Evolutionary conservation across 257 asterid genomes (phyloP).

Genomic region (Ehretia macrophylla): DNA sequence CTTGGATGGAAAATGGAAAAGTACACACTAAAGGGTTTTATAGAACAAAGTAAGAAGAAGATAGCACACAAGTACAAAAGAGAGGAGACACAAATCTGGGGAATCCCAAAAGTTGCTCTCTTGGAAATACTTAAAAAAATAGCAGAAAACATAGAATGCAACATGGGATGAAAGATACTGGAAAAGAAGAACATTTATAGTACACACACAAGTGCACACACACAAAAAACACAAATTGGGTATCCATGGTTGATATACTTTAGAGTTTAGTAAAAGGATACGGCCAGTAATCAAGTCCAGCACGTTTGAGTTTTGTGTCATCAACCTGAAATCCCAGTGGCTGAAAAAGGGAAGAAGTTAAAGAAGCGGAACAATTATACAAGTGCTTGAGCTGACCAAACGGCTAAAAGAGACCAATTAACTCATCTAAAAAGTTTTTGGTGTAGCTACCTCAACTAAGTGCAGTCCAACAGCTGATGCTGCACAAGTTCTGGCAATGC

Average conservation of each 20-base stretch:
- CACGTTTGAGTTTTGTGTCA: conserved; percentile 79
- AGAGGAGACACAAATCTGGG: no score
- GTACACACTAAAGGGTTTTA: no score
- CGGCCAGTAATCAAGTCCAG: conserved; percentile 99
- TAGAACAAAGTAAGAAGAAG: no score
- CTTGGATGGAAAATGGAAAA: no score
- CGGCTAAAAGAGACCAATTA: not conserved
- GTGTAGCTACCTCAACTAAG: conserved; percentile 61
- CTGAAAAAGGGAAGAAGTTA: conserved; percentile 37
- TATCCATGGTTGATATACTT: not conserved
- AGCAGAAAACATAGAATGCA: no score
- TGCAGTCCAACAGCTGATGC: conserved; percentile 93
- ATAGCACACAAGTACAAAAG: no score
- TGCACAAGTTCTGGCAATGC: conserved; percentile 94
- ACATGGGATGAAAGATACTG: not conserved
- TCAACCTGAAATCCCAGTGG: conserved; percentile 93
- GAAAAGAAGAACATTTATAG: not conserved
- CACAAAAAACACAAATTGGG: not conserved
- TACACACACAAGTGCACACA: not conserved
- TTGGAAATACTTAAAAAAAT: no score
- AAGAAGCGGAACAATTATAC: conserved; percentile 6
- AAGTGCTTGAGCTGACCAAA: conserved; percentile 8
- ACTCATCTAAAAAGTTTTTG: not conserved
- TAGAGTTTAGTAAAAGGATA: conserved; percentile 73
- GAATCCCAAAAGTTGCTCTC: no score